Evolutionary conservation across 495 filamentous ascomycete species (phyloP).

Genomic region (Aspergillus heteromorphus): DNA sequence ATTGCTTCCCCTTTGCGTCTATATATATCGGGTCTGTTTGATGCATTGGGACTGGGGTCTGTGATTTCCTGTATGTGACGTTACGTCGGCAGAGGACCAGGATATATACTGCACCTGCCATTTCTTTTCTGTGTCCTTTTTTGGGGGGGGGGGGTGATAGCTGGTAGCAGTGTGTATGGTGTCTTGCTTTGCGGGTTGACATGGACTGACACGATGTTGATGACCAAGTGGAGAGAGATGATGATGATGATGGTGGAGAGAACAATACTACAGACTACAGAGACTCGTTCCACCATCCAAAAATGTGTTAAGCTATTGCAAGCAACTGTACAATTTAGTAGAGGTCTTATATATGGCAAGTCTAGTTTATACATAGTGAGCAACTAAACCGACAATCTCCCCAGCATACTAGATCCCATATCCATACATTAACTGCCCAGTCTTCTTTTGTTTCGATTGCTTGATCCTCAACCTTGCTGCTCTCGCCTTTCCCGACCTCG

Average conservation of each 20-base stretch:
- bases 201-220: not conserved
- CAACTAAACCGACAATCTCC: no score
- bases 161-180: not conserved
- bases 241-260: not conserved
- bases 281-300: not conserved
- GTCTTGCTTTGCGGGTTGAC: not conserved
- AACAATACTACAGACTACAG: not conserved
- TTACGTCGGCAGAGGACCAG: slow-evolving; percentile 8
- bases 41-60: slow-evolving; percentile 14
- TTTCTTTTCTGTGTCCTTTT: not conserved
- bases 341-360: no score
- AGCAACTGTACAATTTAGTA: no score
- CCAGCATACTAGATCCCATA: no score
- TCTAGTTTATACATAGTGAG: no score
- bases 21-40: slow-evolving; percentile 18
- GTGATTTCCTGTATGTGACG: slow-evolving; percentile 18
- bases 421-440: no score
- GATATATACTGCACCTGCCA: slow-evolving; percentile 15
- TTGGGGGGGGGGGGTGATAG: not conserved
- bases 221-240: not conserved
- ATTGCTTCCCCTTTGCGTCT: slow-evolving; percentile 5
- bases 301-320: no score
- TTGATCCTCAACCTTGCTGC: no score
- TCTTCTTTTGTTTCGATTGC: no score
- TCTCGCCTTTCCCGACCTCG: no score